These are phyloP conservation scores for Pythium dissimile DNA, from an alignment of 352 stramenopile genomes.

Conservation along the genomic window DNA sequence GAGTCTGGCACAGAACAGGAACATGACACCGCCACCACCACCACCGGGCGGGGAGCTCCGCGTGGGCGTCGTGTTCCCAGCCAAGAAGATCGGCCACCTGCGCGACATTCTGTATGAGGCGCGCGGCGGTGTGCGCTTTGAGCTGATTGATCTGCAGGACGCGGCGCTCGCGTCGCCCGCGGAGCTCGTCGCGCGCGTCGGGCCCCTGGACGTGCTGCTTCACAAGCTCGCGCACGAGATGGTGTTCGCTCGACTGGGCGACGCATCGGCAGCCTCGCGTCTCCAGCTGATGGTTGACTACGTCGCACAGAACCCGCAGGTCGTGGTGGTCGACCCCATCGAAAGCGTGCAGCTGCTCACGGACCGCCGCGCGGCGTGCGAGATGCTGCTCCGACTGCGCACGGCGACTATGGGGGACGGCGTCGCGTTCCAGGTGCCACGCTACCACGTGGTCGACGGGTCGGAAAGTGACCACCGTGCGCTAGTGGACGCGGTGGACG, in stretches of 20 bases:
- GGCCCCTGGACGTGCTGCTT: constrained; percentile 57
- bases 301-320: constrained; percentile 31
- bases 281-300: constrained; percentile 57
- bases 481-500: constrained; percentile 36
- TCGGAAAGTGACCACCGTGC: constrained; percentile 26
- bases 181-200: constrained; percentile 36
- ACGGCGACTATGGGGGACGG: neutral
- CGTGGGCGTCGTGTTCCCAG: constrained; percentile 77
- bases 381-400: constrained; percentile 36
- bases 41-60: constrained; percentile 22
- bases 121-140: constrained; percentile 52
- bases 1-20: neutral
- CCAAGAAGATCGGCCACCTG: constrained; percentile 81
- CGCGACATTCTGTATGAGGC: constrained; percentile 51
- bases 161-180: constrained; percentile 27
- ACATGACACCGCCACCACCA: neutral
- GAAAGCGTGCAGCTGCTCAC: constrained; percentile 69
- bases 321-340: constrained; percentile 66
- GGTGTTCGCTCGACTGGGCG: constrained; percentile 62
- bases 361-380: constrained; percentile 54
- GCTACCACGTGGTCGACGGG: constrained; percentile 43
- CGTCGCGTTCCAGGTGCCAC: constrained; percentile 46
- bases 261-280: constrained; percentile 35
- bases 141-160: constrained; percentile 69
- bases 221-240: constrained; percentile 85